These are phyloP conservation scores for Mycena leptocephala DNA, from an alignment of 768 basidiomycete species.

Conservation along the genomic window DNA sequence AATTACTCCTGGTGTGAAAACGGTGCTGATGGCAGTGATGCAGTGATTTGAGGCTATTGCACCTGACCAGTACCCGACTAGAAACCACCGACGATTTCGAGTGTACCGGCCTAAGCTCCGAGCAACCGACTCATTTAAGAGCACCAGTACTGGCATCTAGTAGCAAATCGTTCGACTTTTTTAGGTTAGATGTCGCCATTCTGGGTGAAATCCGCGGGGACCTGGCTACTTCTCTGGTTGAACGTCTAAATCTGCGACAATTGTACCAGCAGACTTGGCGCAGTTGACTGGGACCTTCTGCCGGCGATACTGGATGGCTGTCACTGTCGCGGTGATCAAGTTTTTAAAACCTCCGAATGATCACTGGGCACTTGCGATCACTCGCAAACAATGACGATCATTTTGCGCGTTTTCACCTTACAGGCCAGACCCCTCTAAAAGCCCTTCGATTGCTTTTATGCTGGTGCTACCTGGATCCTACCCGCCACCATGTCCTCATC, in stretches of 20 bases:
- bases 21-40: no score
- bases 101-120: neutral
- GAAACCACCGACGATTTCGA: no score
- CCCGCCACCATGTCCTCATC: conserved; percentile 12
- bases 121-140: neutral
- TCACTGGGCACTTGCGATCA: neutral
- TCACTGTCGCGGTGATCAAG: neutral
- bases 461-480: neutral
- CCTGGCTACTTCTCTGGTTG: neutral
- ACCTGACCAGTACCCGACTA: no score
- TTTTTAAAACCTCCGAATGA: neutral
- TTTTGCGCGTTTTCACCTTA: neutral
- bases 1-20: no score
- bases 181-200: neutral
- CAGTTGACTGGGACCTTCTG: no score
- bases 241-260: neutral
- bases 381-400: neutral
- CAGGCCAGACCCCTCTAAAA: neutral
- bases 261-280: no score
- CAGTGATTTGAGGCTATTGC: no score
- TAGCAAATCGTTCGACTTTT: neutral
- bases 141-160: neutral
- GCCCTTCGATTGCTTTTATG: neutral
- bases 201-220: neutral
- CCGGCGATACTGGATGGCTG: neutral